These are phyloP conservation scores for Mycena kentingensis DNA, from an alignment of 768 basidiomycete species.

Conservation along the genomic window DNA sequence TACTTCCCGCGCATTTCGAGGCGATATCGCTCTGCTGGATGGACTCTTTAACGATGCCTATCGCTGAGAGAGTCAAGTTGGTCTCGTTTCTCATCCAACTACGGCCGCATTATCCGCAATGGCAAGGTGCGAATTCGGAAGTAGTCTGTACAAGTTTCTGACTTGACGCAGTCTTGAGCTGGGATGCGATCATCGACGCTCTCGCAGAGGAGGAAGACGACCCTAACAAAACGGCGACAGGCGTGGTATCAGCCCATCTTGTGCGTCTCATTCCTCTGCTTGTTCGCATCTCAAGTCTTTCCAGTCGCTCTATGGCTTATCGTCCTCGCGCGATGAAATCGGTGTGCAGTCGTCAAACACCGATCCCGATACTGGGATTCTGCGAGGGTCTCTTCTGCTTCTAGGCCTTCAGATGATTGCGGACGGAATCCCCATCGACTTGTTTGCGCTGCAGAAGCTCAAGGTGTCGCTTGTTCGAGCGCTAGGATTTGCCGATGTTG, in stretches of 20 bases:
- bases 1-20: slow-evolving; percentile 67
- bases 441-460: slow-evolving; percentile 56
- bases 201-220: slow-evolving; percentile 58
- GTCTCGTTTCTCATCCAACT: slow-evolving; percentile 68
- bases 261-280: slow-evolving; percentile 30
- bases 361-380: slow-evolving; percentile 49
- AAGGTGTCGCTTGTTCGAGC: slow-evolving; percentile 55
- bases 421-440: slow-evolving; percentile 58
- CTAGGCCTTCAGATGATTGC: slow-evolving; percentile 68
- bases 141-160: neutral
- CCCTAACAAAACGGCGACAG: slow-evolving; percentile 40
- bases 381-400: slow-evolving; percentile 57
- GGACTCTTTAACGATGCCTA: slow-evolving; percentile 57
- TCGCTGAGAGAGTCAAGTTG: slow-evolving; percentile 58
- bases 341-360: slow-evolving; percentile 19
- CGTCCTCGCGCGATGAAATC: slow-evolving; percentile 29
- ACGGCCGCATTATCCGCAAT: slow-evolving; percentile 64
- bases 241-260: slow-evolving; percentile 41
- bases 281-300: slow-evolving; percentile 1
- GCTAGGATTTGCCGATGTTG: slow-evolving; percentile 58
- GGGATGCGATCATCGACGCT: slow-evolving; percentile 61
- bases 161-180: slow-evolving; percentile 56
- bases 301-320: slow-evolving; percentile 50
- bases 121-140: slow-evolving; percentile 51
- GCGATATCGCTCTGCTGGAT: slow-evolving; percentile 70